Base-by-base conservation (phyloP, 495 filamentous ascomycete genomes). In the Penicillium silybi region DNA sequence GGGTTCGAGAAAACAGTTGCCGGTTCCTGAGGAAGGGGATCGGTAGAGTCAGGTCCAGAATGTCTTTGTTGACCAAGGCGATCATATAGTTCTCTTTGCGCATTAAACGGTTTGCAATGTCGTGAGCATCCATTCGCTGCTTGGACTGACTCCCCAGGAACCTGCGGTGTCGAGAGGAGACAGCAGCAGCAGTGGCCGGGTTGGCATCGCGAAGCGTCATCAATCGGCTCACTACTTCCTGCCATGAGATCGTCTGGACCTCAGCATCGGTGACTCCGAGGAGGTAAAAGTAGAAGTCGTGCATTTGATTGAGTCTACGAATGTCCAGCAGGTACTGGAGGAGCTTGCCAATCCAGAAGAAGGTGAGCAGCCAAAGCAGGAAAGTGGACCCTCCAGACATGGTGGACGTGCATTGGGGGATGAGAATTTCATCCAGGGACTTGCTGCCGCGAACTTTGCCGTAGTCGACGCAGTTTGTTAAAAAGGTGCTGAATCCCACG, bases 81-180 rank as follows among this genome's bases (percentile, higher is more conserved):
- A 98, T 97, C 55, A 96, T 73, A 57, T 96, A 98, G 60, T 98
- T 98, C 52, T 96, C 93, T 62, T 87, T 85, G 56, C 93, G 86
- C 93, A 98, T 97, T 43, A 98, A 69, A 41, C 93, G 85, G 63
- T 97, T 98, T 7, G 93, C 95, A 66, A 98, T 96, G 65, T 96
- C 92, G 56, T 96, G 89, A 4, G 93, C 93, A 72, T 97, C 93
- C 69, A 97, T 86, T 44, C 93, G 80, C 72, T 97, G 89, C 67
- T 97, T 96, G 17, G 93, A 95, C 58, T 92, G 89, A 56, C 80
- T 88, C 32, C 87, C 87, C 38, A 93, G 70, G 54, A 84, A 92
- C 46, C 76, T 82, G 41, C 87, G 81, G 56, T 82, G 79, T 40
- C 72, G 71, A 6, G 81, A 69, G 41, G 78, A 77, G n/a, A 85